Evolutionary conservation across 2,329 filamentous ascomycete species (phyloP), one percentile per base, ranked within the genome.

Genomic region (Sporothrix schenckii): DNA sequence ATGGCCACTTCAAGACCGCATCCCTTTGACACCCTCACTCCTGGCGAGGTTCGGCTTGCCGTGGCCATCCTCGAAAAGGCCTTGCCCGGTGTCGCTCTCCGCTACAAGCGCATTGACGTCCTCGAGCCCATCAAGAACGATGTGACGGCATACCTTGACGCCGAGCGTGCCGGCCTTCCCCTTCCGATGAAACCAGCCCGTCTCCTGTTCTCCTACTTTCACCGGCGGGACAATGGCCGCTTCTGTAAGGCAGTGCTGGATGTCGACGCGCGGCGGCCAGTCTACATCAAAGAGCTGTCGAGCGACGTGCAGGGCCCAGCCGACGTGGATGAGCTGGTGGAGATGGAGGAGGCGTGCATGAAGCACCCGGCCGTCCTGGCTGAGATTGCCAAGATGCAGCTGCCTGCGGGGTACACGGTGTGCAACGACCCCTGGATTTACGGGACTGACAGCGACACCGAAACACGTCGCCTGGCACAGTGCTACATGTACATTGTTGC

Each of bases 381-480:
- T 68, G 76, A 82, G 66, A 81, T 85, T 24, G 66, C 75, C 1
- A 75, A 74, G 1, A 76, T 86, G 3, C 74, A 83, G 0, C 75
- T 88, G 0, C 85, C 86, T 0, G 72, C 77, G 5, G 81, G 78
- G 1, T 79, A 83, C 0, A 79, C 77, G 0, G 82, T 85, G 1
- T 78, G 83, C 3, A 80, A 86, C 50, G 86, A 88, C 73, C 81
- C 86, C 0, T 88, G 86, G 85, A 81, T 85, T 1, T 88, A 87
- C 76, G 70, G 58, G 16, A 50, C 65, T 16, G 69, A 68, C 50
- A 13, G 49, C 6, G 58, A 16, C 3, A 63, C 60, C 5, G 39
- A 41, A 9, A 44, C 24, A 14, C 61, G 54, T 4, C 69, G 71
- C 14, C 21, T 60, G 11, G 66, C 66, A 2, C 71, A 72, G 66